Evolutionary conservation across 2,329 filamentous ascomycete species (phyloP).

Genomic region (Colletotrichum tropicale): DNA sequence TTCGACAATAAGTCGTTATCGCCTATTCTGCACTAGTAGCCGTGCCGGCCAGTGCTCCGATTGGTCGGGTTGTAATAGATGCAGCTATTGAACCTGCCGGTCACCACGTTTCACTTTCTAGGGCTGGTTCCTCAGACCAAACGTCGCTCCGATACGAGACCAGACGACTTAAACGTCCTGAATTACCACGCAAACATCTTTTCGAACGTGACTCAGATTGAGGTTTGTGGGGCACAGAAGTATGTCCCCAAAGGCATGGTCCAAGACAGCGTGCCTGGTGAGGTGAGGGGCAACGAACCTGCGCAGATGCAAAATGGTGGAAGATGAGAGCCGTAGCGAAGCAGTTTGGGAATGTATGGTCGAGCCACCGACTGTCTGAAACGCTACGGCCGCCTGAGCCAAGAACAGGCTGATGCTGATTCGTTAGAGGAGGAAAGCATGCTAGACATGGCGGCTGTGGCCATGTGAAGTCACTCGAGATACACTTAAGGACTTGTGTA

Average conservation of each 20-base stretch:
- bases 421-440: no score
- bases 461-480: fast-evolving
- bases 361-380: neutral
- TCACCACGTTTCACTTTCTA: neutral
- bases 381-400: fast-evolving
- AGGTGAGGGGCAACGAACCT: no score
- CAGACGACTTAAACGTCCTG: neutral
- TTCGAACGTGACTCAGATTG: fast-evolving
- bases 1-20: neutral
- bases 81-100: neutral
- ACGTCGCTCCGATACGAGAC: neutral
- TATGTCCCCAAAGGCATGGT: fast-evolving
- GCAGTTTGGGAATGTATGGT: no score
- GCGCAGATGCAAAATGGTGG: no score
- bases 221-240: no score
- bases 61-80: neutral
- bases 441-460: neutral
- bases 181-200: neutral
- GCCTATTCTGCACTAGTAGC: neutral
- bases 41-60: neutral
- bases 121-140: no score
- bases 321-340: fast-evolving
- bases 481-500: fast-evolving
- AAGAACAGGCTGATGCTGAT: neutral
- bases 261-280: neutral